Base-by-base conservation (phyloP, 2,329 filamentous ascomycete species). In the Talaromyces albobiverticillius region DNA sequence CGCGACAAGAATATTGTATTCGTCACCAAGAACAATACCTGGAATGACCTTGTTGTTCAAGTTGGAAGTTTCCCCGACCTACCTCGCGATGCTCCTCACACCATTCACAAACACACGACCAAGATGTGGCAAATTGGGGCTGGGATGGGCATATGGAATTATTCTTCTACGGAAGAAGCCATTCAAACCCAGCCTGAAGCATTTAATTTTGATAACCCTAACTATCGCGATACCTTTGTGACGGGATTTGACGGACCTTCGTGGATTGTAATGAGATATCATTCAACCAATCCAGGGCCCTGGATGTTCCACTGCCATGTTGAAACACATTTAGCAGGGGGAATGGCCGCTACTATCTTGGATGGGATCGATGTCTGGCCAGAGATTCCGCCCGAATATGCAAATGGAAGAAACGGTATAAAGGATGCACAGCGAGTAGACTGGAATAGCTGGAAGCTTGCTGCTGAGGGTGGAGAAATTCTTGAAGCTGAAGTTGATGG, bases 301-400 rank as follows among this genome's bases (percentile, higher is more conserved):
- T 80, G 72, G 54, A 61, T 81, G 46, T 58, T 81, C 41, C 78
- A 81, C 62, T 81, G 78, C 56, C 78, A 81, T 61, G 74, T 80
- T 16, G 69, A 77, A 57, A 71, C 68, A 7, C 78, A 81, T 64
- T 60, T 79, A 43, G 65, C 66, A 22, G 76, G 76, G 1, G 77
- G 76, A 0, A 80, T 80, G 76, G 71, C 71, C 0, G 67, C 80
- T 48, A 72, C 72, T 1, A 65, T 80, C 6, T 59, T 80, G 18
- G 78, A 81, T 60, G 77, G 77, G 0, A 63, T 78, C 38, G 77
- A 81, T 62, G 68, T 61, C 16, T 79, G 73, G 74, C 76, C 76
- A 1, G 60, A 68, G 18, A 60, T 71, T 41, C 66, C 45, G 18
- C 29, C 45, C 2, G 45, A 47, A 47, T 47, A 47, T 3, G 45